Percentiles rank a stretch among this genome's conserved stretches.
phyloP scores from a whole-genome alignment of 139 green algal species.

The Chlamydomonas sp. region DNA sequence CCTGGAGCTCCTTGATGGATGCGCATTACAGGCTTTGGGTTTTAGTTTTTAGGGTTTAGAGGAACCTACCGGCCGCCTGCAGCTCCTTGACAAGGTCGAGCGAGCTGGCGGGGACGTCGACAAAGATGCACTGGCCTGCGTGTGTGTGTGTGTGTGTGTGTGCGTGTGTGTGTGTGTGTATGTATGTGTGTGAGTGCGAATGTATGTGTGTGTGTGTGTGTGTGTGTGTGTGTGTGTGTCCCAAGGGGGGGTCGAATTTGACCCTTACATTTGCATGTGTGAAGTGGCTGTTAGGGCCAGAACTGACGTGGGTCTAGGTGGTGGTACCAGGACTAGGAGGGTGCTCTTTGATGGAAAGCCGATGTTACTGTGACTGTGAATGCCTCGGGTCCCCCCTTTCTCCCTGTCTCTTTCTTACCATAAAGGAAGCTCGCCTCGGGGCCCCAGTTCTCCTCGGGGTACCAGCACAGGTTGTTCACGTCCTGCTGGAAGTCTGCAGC shows the following conservation, averaged over 20 bases:
- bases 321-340: too few relatives aligned
- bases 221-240: neutral
- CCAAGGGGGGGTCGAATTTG: neutral
- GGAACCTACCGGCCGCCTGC: neutral
- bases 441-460: neutral
- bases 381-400: too few relatives aligned
- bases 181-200: neutral
- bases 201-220: conserved; percentile 3
- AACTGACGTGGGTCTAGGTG: too few relatives aligned
- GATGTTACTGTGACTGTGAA: too few relatives aligned
- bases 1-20: too few relatives aligned
- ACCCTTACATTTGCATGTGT: too few relatives aligned
- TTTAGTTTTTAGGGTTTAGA: too few relatives aligned
- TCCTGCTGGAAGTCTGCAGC: neutral
- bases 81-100: neutral
- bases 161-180: neutral
- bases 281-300: too few relatives aligned
- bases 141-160: neutral
- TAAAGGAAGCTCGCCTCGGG: neutral
- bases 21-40: too few relatives aligned
- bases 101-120: neutral
- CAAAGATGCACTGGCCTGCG: neutral
- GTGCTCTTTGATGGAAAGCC: too few relatives aligned
- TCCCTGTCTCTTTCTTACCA: too few relatives aligned
- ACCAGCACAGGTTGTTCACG: neutral